Evolutionary conservation across 164 flowering plant species (phyloP).

Genomic region (Houttuynia cordata): DNA sequence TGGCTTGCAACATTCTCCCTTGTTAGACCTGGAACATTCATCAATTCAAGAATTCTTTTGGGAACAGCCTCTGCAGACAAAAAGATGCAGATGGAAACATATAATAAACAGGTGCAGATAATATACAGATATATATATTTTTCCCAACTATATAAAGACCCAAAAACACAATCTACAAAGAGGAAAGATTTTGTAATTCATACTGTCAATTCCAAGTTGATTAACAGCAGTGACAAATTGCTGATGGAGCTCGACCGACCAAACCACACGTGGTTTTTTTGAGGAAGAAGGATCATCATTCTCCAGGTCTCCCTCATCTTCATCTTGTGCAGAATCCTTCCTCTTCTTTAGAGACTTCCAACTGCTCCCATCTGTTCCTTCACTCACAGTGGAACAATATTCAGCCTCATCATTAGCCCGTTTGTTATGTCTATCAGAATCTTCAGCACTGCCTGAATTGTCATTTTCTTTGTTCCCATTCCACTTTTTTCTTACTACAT

Average conservation of each 20-base stretch:
- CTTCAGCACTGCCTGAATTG: constrained; percentile 48
- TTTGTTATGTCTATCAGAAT: constrained; percentile 34
- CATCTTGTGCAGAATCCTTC: constrained; percentile 44
- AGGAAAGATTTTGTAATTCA: constrained; percentile 11
- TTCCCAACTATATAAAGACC: neutral
- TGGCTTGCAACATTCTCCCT: constrained; percentile 95
- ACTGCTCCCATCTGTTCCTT: constrained; percentile 40
- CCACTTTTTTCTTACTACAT: constrained; percentile 62
- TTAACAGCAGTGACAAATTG: constrained; percentile 85
- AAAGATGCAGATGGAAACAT: neutral
- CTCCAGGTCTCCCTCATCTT: constrained; percentile 57
- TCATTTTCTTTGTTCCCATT: constrained; percentile 46
- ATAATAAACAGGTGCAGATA: neutral
- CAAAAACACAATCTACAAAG: neutral
- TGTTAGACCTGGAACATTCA: constrained; percentile 84
- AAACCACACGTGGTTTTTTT: constrained; percentile 87
- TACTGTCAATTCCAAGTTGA: constrained; percentile 92
- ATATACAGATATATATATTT: too few relatives aligned
- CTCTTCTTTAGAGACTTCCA: constrained; percentile 42
- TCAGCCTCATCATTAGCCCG: constrained; percentile 44
- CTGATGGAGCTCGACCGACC: constrained; percentile 89
- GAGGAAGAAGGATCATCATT: constrained; percentile 54
- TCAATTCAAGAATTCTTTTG: constrained; percentile 78
- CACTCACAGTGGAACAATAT: constrained; percentile 48
- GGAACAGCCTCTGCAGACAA: constrained; percentile 90